Evolutionary conservation across 495 filamentous ascomycete species (phyloP).

Genomic region (Parachaetomium inaequale): DNA sequence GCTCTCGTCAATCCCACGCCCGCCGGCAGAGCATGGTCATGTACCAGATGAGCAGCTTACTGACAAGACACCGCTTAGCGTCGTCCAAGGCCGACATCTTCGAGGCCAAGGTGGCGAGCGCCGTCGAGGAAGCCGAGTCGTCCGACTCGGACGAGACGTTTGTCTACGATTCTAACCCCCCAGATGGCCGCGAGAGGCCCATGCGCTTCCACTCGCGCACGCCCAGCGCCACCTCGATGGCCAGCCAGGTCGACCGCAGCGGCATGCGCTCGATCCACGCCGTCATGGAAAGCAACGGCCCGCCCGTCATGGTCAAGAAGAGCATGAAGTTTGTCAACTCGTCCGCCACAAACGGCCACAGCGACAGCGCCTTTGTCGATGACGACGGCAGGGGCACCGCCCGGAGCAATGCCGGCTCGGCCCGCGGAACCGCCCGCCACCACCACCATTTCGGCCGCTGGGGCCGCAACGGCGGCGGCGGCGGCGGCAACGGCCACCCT

Average conservation of each 20-base stretch:
- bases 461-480: constrained; percentile 52
- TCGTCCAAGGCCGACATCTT: constrained; percentile 98
- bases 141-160: constrained; percentile 96
- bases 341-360: constrained; percentile 55
- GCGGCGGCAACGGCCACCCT: constrained; percentile 57
- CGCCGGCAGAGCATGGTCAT: constrained; percentile 32
- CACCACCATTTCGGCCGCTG: constrained; percentile 70
- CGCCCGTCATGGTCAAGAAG: constrained; percentile 72
- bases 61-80: constrained; percentile 56
- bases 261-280: constrained; percentile 57
- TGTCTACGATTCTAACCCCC: constrained; percentile 97
- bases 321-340: constrained; percentile 99
- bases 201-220: constrained; percentile 88
- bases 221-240: constrained; percentile 89
- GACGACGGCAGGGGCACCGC: constrained; percentile 57
- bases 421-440: constrained; percentile 62
- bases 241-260: constrained; percentile 69
- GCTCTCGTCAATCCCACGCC: constrained; percentile 16
- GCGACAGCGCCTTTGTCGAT: constrained; percentile 57
- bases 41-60: constrained; percentile 44
- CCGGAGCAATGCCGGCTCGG: constrained; percentile 59
- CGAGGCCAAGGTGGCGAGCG: constrained; percentile 91
- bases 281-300: constrained; percentile 61
- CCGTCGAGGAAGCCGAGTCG: constrained; percentile 86
- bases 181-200: constrained; percentile 73